Base-by-base conservation (phyloP, 495 filamentous ascomycete genomes). In the Aspergillus panamensis region DNA sequence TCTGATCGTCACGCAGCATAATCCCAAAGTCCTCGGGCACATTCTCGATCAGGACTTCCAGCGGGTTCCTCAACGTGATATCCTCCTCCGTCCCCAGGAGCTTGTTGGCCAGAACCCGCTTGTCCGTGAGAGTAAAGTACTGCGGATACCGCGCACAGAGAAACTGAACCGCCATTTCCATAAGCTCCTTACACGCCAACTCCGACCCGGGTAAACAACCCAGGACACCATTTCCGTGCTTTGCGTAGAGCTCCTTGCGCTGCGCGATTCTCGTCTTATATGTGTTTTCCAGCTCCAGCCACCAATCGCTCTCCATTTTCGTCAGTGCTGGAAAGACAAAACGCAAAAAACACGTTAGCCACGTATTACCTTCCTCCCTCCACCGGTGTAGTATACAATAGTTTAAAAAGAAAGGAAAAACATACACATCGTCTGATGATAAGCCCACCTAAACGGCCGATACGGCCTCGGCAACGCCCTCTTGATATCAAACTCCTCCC, bases 351-450 rank as follows among this genome's bases (percentile, higher is more conserved):
- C 35, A n/a, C 13, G 3, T 48, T 39, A 40, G 29, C 9, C 53
- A 33, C 20, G 39, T 3, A n/a, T 8, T 39, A 4, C 17, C 13
- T 17, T 3, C 14, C 35, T 12, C 14, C 14, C 35, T 39, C 35
- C 1, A 35, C 10, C 10, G 35, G 8, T 8, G 13, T 6, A 35
- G 10, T 13, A 39, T 10, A 39, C 10, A 39, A 13, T n/a, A 12
- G 35, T 39, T 13, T n/a, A 12, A 12, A n/a, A 3, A 8, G 14
- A 39, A 8, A 39, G 2, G 17, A n/a, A 33, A 12, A 25, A 79
- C 86, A 58, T 82, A 95, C 91, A 90, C 92, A 96, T 96, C 0
- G 91, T 95, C 69, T 96, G 92, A 68, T 94, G 88, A 68, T 96
- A 96, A 1, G 78, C 71, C 92, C 92, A 96, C 67, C 92, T 74